Percentiles rank a stretch among this genome's conserved stretches.
These are phyloP conservation scores for Hylodesmum podocarpum DNA, from an alignment of 306 rosid genomes.

Conservation along the genomic window DNA sequence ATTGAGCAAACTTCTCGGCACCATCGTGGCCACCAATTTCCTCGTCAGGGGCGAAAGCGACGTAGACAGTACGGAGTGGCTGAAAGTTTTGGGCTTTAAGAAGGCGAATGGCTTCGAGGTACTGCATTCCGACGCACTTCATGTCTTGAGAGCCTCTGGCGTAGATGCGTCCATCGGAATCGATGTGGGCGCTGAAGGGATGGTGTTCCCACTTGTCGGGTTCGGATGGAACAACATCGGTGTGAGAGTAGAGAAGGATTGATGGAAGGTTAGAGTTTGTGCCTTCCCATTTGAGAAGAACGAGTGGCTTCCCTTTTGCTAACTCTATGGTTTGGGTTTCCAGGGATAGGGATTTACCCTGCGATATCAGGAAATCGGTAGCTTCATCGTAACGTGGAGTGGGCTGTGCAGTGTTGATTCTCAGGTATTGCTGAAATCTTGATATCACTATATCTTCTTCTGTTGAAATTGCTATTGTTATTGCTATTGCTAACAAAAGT, in stretches of 20 bases:
- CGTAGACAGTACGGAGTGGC: constrained; percentile 58
- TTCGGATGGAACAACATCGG: constrained; percentile 84
- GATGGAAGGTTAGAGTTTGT: constrained; percentile 61
- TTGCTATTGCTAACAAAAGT: neutral
- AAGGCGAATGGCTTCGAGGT: constrained; percentile 79
- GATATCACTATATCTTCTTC: constrained; percentile 36
- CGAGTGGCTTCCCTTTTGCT: constrained; percentile 60
- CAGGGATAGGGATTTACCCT: constrained; percentile 67
- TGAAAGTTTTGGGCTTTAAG: constrained; percentile 51
- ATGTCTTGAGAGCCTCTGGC: constrained; percentile 94
- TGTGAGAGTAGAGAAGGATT: constrained; percentile 85
- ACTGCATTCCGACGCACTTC: constrained; percentile 95
- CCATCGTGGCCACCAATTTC: constrained; percentile 89
- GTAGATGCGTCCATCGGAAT: constrained; percentile 44
- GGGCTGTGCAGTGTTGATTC: constrained; percentile 84
- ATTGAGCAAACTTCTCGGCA: constrained; percentile 53
- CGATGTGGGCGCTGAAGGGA: constrained; percentile 73
- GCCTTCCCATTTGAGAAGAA: constrained; percentile 85
- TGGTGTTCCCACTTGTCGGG: constrained; percentile 67
- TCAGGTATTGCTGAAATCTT: constrained; percentile 77
- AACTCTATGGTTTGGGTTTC: constrained; percentile 65
- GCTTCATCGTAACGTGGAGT: constrained; percentile 64
- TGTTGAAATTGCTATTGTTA: constrained; percentile 8
- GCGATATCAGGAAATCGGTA: constrained; percentile 52
- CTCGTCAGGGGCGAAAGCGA: constrained; percentile 83